Base-by-base conservation (phyloP, 2,329 filamentous ascomycete genomes). In the Pezizomycotina sp. region DNA sequence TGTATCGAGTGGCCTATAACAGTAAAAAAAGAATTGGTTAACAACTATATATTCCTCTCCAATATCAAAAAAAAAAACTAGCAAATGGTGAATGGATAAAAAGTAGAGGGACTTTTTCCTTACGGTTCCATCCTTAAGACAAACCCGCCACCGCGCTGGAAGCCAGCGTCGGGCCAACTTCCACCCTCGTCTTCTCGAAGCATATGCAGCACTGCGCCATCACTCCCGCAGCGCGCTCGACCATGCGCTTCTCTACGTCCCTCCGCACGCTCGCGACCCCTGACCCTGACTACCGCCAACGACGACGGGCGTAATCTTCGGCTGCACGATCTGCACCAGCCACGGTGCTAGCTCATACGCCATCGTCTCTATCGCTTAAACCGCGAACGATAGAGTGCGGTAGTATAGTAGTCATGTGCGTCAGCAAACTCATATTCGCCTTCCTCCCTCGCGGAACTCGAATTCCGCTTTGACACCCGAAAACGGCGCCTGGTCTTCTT, bases 71-170 rank as follows among this genome's bases (percentile, higher is more conserved):
- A 24, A 12, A 8, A 19, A 9, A 27, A 29, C 38, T 16, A 22
- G 14, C 18, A 27, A 34, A 6, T 23, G 3, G 20, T 12, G 9
- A 12, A 12, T 14, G 22, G 28, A 33, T 26, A 34, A 25, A 30
- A 21, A n/a, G 20, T n/a, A n/a, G n/a, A n/a, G n/a, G n/a, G n/a
- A n/a, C n/a, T n/a, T n/a, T n/a, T n/a, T n/a, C n/a, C 77, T 66
- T 62, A 84, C 68, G 89, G 89, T 53, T 95, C 86, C 80, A 98
- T 84, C 34, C 89, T 73, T 57, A 92, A 95, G 6, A 92, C 75
- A 67, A 74, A 95, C 48, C 69, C 74, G 21, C 71, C 68, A 37
- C 64, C 64, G 13, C 60, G 62, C 4, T 64, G 56, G 5, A 67
- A 66, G 22, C 79, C 76, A 25, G 33, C 29, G 28, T 25, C n/a